Evolutionary conservation across 306 rosid genomes (phyloP).

Genomic region (Fragaria ananassa): DNA sequence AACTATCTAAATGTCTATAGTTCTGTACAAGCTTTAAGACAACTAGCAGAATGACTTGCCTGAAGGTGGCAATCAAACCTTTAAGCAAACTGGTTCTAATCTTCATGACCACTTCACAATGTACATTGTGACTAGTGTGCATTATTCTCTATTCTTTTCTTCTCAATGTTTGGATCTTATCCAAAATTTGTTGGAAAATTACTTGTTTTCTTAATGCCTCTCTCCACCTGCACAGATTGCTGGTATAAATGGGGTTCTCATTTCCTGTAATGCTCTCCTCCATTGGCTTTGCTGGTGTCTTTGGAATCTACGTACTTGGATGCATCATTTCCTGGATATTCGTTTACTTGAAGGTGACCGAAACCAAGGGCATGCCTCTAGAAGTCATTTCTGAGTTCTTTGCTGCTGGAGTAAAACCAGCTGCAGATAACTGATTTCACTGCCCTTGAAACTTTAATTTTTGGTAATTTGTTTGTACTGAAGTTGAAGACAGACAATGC

Average conservation of each 20-base stretch:
- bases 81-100: neutral
- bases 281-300: conserved; percentile 55
- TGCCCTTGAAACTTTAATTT: neutral
- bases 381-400: conserved; percentile 74
- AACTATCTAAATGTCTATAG: neutral
- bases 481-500: neutral
- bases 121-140: neutral
- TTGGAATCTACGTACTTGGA: conserved; percentile 46
- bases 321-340: conserved; percentile 61
- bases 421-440: conserved; percentile 25
- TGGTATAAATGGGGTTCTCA: conserved; percentile 67
- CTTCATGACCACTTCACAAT: neutral
- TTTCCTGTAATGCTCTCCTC: conserved; percentile 51
- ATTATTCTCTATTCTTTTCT: neutral
- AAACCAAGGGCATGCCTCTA: conserved; percentile 78
- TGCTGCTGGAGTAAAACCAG: conserved; percentile 52
- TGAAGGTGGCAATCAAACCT: neutral
- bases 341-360: conserved; percentile 65
- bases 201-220: neutral
- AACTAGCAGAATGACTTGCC: neutral
- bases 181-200: neutral
- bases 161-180: neutral
- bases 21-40: neutral
- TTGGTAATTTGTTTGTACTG: neutral
- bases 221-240: conserved; percentile 43